Base-by-base conservation (phyloP, 2,329 filamentous ascomycete species). In the Didymella keratinophila region DNA sequence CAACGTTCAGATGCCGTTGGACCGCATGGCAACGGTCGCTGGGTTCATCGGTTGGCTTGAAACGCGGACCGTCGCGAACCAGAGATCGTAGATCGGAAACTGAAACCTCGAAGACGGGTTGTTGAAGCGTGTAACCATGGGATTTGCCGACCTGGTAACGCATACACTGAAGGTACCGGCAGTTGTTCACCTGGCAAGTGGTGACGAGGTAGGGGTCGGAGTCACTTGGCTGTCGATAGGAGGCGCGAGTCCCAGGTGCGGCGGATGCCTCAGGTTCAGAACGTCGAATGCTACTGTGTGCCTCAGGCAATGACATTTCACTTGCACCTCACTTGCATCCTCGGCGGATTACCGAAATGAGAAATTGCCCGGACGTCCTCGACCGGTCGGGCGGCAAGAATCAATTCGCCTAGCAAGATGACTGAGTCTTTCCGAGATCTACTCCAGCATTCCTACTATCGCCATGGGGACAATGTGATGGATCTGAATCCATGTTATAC, bases 1-100 rank as follows among this genome's bases (percentile, higher is more conserved):
- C 46, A 46, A 42, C 28, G 50, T 36, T 54, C 56, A 51, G 27
- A 41, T 46, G 50, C 56, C 56, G 56, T 51, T 58, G 27, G 41
- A 27, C 32, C 41, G 56, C 41, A 36, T 51, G 32, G 1, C 25
- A 58, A 58, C 56, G 56, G 50, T 51, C 41, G 27, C 50, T 46
- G 32, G 45, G 56, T 42, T 50, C 34, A 20, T 32, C 50, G 45
- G 45, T 20, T 27, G 41, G 45, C 46, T 42, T 58, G 56, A 50
- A 32, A 58, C 56, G 56, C 56, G 56, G 50, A 53, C 56, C 56
- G 56, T 58, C 27, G 56, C 56, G 50, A 58, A 58, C 56, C 39
- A 58, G 32, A 50, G 45, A 54, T 58, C 41, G 56, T 32, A 54
- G 50, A 58, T 58, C 56, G 30, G 16, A 39, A 50, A 37, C 50